phyloP scores from a whole-genome alignment of 1,284 basidiomycete species.

The Ceratobasidium theobromae region DNA sequence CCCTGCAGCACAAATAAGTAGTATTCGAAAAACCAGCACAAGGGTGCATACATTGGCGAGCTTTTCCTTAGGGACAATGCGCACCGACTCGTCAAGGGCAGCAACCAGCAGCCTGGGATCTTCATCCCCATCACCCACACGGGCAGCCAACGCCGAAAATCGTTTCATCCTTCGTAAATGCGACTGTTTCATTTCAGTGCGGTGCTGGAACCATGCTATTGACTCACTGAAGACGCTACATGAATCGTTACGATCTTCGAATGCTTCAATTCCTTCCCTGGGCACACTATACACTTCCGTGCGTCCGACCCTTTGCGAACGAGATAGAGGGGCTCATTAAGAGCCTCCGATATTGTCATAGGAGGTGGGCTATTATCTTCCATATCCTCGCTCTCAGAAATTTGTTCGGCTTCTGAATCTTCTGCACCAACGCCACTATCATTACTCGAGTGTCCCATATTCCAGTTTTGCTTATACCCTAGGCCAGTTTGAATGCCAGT shows the following conservation, averaged over 20 bases:
- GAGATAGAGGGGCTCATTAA: slow-evolving; percentile 64
- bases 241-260: slow-evolving; percentile 62
- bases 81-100: slow-evolving; percentile 23
- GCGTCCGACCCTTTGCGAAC: slow-evolving; percentile 49
- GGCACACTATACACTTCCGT: slow-evolving; percentile 71
- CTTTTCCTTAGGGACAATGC: slow-evolving; percentile 2
- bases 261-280: slow-evolving; percentile 71
- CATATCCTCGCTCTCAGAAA: slow-evolving; percentile 43
- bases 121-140: slow-evolving; percentile 9
- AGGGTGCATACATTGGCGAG: not conserved
- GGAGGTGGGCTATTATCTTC: slow-evolving; percentile 45
- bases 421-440: slow-evolving; percentile 6
- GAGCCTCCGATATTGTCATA: slow-evolving; percentile 61
- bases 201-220: slow-evolving; percentile 31
- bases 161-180: slow-evolving; percentile 61
- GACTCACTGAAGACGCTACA: slow-evolving; percentile 64
- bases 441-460: slow-evolving; percentile 32
- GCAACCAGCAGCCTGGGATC: slow-evolving; percentile 19
- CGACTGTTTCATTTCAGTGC: slow-evolving; percentile 48
- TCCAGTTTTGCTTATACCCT: not conserved
- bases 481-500: not conserved
- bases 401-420: slow-evolving; percentile 42
- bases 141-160: slow-evolving; percentile 42
- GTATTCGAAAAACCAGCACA: not conserved
- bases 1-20: not conserved